Evolutionary conservation across 768 basidiomycete genomes (phyloP), one percentile per base, ranked within the genome.

Genomic region (Trametes elegans): DNA sequence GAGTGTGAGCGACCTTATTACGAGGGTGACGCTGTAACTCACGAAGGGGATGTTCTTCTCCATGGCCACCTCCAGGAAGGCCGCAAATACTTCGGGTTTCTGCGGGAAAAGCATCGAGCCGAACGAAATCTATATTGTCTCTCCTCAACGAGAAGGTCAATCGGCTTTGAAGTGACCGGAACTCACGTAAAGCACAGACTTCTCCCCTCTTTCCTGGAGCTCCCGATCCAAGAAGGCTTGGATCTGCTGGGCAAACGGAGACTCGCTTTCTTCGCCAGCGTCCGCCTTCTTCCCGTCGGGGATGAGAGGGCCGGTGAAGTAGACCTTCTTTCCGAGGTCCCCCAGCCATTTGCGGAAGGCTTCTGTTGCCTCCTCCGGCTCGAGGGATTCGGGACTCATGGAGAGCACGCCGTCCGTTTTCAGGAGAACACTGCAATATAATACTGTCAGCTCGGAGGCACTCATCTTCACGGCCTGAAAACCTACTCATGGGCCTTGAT

Each of bases 21-120:
- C 26, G 9, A 27, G 13, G 11, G 21, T 2, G 18, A 27, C 13
- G 23, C 55, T n/a, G n/a, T n/a, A n/a, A n/a, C n/a, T 43, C 32
- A 67, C 66, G 49, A 67, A 65, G 13, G 66, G 64, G 3, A 59
- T 57, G 11, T 59, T 51, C 42, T 28, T 35, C 7, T 66, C 61
- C 27, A 65, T 58, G 28, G 66, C 44, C 6, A 64, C 59, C 36
- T 63, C 61, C 2, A 67, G 36, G 32, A 66, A 51, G 3, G 57
- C 36, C 53, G 59, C 64, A 3, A 62, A n/a, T 10, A 61, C 57
- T 18, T 62, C 59, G 16, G 60, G 54, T 7, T 46, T 38, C n/a
- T 26, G 23, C 0, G 61, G 53, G 61, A 64, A 65, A 29, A 61
- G 60, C 0, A 63, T 21, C 3, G 61, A 57, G 5, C 66, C 66